Evolutionary conservation across 768 basidiomycete species (phyloP).

Genomic region (Symmetrospora coprosmae): DNA sequence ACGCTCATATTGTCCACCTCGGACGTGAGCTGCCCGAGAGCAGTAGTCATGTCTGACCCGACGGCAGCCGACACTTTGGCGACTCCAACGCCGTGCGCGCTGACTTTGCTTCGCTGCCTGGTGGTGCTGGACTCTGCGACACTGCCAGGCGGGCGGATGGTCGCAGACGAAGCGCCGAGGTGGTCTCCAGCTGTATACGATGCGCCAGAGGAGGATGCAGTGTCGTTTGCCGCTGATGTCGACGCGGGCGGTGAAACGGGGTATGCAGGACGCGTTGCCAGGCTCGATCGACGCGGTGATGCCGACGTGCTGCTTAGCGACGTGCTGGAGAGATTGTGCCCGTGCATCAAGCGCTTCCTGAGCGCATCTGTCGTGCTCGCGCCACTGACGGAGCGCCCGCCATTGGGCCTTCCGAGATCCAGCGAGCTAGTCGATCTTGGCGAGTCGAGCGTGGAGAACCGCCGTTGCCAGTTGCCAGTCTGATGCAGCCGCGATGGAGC

Average conservation of each 20-base stretch:
- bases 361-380: constrained; percentile 23
- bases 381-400: constrained; percentile 11
- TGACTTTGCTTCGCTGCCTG: constrained; percentile 15
- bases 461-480: not conserved
- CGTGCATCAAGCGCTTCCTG: not conserved
- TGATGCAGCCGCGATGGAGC: not conserved
- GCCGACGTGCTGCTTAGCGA: not conserved
- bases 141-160: not conserved
- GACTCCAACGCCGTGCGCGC: constrained; percentile 45
- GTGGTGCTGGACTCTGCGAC: constrained; percentile 7
- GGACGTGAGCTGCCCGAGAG: constrained; percentile 64
- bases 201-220: not conserved
- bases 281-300: not conserved
- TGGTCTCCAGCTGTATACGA: not conserved
- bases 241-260: not conserved
- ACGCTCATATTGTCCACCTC: constrained; percentile 39
- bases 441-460: not conserved
- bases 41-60: constrained; percentile 70
- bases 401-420: constrained; percentile 6
- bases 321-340: not conserved
- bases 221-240: not conserved
- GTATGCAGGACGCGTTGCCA: not conserved
- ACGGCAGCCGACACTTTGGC: constrained; percentile 81
- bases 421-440: not conserved
- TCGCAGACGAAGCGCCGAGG: not conserved